phyloP scores from a whole-genome alignment of 2,329 filamentous ascomycete genomes.

The Penicillium corylophilum region DNA sequence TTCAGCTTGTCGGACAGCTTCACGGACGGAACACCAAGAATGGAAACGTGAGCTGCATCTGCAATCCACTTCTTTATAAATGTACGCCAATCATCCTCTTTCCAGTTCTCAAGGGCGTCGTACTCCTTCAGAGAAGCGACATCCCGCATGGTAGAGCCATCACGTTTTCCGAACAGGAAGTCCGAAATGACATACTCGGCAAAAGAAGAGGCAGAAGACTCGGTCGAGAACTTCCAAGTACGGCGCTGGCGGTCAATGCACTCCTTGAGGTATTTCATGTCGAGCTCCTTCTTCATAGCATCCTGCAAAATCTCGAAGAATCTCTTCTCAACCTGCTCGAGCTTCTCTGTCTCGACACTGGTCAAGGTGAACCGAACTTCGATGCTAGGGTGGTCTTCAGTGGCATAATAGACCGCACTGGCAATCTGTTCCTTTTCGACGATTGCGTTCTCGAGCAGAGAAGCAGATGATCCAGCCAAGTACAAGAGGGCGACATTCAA shows the following conservation, averaged over 20 bases:
- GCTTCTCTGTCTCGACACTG: conserved; percentile 81
- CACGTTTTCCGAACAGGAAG: conserved; percentile 82
- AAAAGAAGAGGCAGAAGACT: conserved; percentile 78
- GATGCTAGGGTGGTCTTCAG: conserved; percentile 75
- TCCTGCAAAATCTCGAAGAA: conserved; percentile 81
- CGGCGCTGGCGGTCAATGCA: conserved; percentile 80
- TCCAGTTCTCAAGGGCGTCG: conserved; percentile 74
- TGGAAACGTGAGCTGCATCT: conserved; percentile 81
- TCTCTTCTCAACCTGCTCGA: conserved; percentile 79
- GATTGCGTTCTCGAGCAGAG: conserved; percentile 83
- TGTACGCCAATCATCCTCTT: conserved; percentile 75
- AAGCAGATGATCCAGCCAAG: conserved; percentile 88
- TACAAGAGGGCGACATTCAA: conserved; percentile 80
- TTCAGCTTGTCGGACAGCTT: conserved; percentile 79
- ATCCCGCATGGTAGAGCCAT: conserved; percentile 72
- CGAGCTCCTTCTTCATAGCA: conserved; percentile 71
- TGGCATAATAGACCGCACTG: conserved; percentile 77
- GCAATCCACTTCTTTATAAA: conserved; percentile 83
- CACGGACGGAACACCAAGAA: conserved; percentile 82
- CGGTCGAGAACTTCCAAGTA: conserved; percentile 78
- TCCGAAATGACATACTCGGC: conserved; percentile 84
- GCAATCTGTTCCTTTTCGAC: conserved; percentile 92
- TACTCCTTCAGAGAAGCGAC: conserved; percentile 55
- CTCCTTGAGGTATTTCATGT: conserved; percentile 87
- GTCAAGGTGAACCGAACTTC: conserved; percentile 84